A percentile compares a stretch with the other conserved stretches of the same genome.
phyloP scores from a whole-genome alignment of 1,284 basidiomycete species.

The Farysia itapuensis region DNA sequence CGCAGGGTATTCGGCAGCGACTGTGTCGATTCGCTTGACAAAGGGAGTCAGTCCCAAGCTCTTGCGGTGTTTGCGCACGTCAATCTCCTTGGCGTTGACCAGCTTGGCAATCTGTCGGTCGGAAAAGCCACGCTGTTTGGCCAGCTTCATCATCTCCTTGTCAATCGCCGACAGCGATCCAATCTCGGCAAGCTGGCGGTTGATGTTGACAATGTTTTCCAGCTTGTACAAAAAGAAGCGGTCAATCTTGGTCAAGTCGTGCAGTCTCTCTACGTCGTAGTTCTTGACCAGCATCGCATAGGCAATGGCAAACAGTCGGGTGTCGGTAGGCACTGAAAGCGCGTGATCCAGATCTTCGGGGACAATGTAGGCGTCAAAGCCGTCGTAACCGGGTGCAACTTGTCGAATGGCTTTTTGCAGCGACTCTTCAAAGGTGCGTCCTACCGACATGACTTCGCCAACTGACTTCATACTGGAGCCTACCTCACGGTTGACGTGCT shows the following conservation, averaged over 20 bases:
- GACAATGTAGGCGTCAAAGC: conserved; percentile 71
- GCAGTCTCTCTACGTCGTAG: conserved; percentile 85
- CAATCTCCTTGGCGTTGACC: conserved; percentile 68
- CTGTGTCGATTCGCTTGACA: conserved; percentile 98
- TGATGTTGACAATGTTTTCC: conserved; percentile 78
- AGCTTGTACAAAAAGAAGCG: conserved; percentile 98
- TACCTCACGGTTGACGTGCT: conserved; percentile 87
- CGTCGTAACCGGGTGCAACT: conserved; percentile 80
- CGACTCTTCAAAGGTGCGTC: conserved; percentile 97
- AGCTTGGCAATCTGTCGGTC: conserved; percentile 87
- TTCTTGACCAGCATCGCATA: conserved; percentile 93
- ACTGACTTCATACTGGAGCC: conserved; percentile 99
- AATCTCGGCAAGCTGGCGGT: conserved; percentile 58
- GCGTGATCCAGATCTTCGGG: conserved; percentile 82
- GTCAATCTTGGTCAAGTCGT: conserved; percentile 96
- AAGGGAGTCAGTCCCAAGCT: conserved; percentile 86
- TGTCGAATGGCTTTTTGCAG: conserved; percentile 98
- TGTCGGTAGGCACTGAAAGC: conserved; percentile 76
- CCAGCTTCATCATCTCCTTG: conserved; percentile 54
- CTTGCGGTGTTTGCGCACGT: conserved; percentile 83
- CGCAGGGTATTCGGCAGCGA: conserved; percentile 97
- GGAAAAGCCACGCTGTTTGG: conserved; percentile 71
- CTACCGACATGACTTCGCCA: conserved; percentile 99
- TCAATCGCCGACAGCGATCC: conserved; percentile 67
- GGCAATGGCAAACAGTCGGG: conserved; percentile 92